phyloP scores from a whole-genome alignment of 331 rosid genomes.

The Dryas integrifolia region DNA sequence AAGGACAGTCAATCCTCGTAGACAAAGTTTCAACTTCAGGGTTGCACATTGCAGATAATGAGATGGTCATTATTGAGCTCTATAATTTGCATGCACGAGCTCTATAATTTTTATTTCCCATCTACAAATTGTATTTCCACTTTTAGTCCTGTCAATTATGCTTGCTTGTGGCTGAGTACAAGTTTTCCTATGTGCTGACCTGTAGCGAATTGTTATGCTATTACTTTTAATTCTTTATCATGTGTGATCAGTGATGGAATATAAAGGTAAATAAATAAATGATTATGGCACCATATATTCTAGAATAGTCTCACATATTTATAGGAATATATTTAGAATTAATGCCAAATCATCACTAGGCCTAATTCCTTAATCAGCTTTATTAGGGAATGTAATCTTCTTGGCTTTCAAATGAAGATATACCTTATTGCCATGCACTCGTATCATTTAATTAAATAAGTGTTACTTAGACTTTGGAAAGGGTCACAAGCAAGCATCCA shows the following conservation, averaged over 20 bases:
- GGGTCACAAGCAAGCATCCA: conserved; percentile 20
- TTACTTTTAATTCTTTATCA: not conserved
- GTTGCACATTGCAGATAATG: too few relatives aligned
- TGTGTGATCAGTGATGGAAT: conserved; percentile 18
- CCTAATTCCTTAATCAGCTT: conserved; percentile 14
- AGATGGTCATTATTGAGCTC: too few relatives aligned
- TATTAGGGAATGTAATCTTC: conserved; percentile 24
- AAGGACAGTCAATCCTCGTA: too few relatives aligned
- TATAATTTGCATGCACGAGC: too few relatives aligned
- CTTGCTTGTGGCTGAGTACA: conserved; percentile 14
- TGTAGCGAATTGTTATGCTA: not conserved
- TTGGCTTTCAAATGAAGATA: conserved; percentile 31
- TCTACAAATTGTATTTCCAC: too few relatives aligned
- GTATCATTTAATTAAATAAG: not conserved
- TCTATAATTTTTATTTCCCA: too few relatives aligned
- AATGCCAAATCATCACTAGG: not conserved
- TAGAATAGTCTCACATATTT: not conserved
- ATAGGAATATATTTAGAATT: not conserved
- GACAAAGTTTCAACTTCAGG: too few relatives aligned
- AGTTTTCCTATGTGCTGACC: not conserved
- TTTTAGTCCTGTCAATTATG: not conserved
- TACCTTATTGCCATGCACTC: conserved; percentile 3
- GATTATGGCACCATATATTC: too few relatives aligned
- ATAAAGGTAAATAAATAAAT: not conserved
- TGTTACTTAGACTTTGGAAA: not conserved